Base-by-base conservation (phyloP, 1,139 yeast species). In the Candida sanyaensis region DNA sequence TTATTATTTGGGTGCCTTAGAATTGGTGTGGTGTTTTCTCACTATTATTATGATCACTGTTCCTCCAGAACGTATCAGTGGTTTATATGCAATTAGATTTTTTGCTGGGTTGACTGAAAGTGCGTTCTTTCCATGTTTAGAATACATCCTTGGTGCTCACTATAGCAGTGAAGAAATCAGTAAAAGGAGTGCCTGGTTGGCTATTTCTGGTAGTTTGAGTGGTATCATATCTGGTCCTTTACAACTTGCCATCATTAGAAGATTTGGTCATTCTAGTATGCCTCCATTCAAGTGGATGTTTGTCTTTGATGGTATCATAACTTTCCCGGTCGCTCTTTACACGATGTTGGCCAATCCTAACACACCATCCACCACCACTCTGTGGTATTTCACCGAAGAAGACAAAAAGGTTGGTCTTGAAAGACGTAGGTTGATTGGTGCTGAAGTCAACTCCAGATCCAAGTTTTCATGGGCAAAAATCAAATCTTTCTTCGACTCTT, bases 71-170 rank as follows among this genome's bases (percentile, higher is more conserved):
- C 60, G 57, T 31, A 63, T 81, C 7, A 56, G 68, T 1, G 78
- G 80, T 5, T 56, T 84, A 55, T 81, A 79, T 61, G 87, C 82
- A 0, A 51, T 82, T 27, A 64, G 89, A 44, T 84, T 83, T 57
- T 65, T 84, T 34, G 61, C 83, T 45, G 90, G 88, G 0, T 63
- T 81, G 6, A 68, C 77, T 2, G 89, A 83, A 59, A 62, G 83
- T 23, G 86, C 86, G 0, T 79, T 79, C 52, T 82, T 81, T 61
- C 87, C 87, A 1, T 81, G 81, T 24, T 66, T 81, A 50, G 79
- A 74, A 30, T 78, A 75, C 53, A 64, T 80, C 36, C 59, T 80
- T n/a, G 85, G 85, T 3, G 69, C 78, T 29, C 60, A 59, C 45
- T 62, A 61, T 42, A 48, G 59, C 13, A 54, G 57, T 5, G 39